phyloP scores from a whole-genome alignment of 2,329 filamentous ascomycete genomes.

The Hypoxylon sp. region DNA sequence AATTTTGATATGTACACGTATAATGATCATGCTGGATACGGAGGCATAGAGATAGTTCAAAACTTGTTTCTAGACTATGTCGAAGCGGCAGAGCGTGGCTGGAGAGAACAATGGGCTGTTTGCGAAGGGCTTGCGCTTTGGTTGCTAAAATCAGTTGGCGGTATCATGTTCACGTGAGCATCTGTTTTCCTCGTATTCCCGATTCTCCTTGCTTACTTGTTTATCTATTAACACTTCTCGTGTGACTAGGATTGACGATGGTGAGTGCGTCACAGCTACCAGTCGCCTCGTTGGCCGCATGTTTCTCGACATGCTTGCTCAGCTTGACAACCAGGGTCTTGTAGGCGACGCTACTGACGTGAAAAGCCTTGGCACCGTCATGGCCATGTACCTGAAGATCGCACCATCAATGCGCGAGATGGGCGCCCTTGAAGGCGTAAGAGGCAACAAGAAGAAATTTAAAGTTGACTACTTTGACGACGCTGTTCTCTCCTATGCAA shows the following conservation, averaged over 20 bases:
- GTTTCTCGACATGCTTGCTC: slow-evolving; percentile 59
- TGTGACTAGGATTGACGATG: slow-evolving; percentile 51
- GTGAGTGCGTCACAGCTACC: slow-evolving; percentile 42
- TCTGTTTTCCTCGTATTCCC: neutral
- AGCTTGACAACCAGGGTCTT: slow-evolving; percentile 54
- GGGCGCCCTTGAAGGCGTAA: slow-evolving; percentile 43
- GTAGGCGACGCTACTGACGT: slow-evolving; percentile 56
- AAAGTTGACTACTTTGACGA: slow-evolving; percentile 49
- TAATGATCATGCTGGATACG: slow-evolving; percentile 60
- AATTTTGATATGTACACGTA: slow-evolving; percentile 60
- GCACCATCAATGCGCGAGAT: slow-evolving; percentile 30
- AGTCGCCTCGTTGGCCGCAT: slow-evolving; percentile 51
- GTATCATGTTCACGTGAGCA: slow-evolving; percentile 44
- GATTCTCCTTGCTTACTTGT: neutral
- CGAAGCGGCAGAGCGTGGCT: slow-evolving; percentile 53
- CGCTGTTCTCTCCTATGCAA: slow-evolving; percentile 56
- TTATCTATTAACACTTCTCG: slow-evolving; percentile 12
- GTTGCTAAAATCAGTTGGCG: slow-evolving; percentile 42
- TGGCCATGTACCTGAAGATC: slow-evolving; percentile 56
- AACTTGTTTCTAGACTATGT: slow-evolving; percentile 60
- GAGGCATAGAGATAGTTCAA: slow-evolving; percentile 60
- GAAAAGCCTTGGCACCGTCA: slow-evolving; percentile 57
- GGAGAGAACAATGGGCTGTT: slow-evolving; percentile 59
- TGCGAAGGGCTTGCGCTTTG: slow-evolving; percentile 58
- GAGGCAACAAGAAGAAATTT: slow-evolving; percentile 46